Percentiles rank a stretch among this genome's conserved stretches.
phyloP scores from a whole-genome alignment of 805 yeast genomes.

The Hanseniaspora jakobsenii region DNA sequence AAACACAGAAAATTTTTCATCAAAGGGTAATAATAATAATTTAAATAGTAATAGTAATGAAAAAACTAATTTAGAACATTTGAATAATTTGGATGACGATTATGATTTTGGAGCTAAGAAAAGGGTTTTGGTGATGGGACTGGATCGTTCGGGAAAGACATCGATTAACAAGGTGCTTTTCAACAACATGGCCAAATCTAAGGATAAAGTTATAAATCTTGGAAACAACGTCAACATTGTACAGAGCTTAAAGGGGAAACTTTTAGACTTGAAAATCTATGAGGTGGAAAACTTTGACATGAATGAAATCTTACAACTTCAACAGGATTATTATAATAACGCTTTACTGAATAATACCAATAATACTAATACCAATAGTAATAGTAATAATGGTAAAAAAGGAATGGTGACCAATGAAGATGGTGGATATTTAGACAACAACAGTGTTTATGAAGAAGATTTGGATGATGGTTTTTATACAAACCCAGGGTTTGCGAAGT shows the following conservation, averaged over 20 bases:
- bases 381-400: not conserved
- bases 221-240: constrained; percentile 10
- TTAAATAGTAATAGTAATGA: too few relatives aligned
- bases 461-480: constrained; percentile 11
- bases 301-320: constrained; percentile 13
- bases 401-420: not conserved
- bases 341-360: constrained; percentile 1
- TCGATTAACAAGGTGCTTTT: constrained; percentile 92
- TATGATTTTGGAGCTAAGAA: constrained; percentile 39
- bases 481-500: constrained; percentile 28
- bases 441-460: constrained; percentile 1
- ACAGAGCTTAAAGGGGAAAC: constrained; percentile 10
- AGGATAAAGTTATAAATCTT: constrained; percentile 10
- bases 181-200: constrained; percentile 85
- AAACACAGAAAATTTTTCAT: too few relatives aligned
- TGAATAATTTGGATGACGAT: constrained; percentile 25
- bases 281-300: constrained; percentile 15
- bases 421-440: not conserved
- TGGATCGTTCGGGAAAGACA: constrained; percentile 81
- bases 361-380: not conserved
- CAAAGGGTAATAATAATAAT: too few relatives aligned
- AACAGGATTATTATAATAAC: constrained; percentile 9
- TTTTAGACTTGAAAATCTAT: constrained; percentile 8
- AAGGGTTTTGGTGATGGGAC: constrained; percentile 78
- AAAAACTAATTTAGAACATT: too few relatives aligned